A percentile compares a stretch with the other conserved stretches of the same genome.
These are phyloP conservation scores for Uronychia setigera DNA, from an alignment of 73 alveolate genomes.

Conservation along the genomic window DNA sequence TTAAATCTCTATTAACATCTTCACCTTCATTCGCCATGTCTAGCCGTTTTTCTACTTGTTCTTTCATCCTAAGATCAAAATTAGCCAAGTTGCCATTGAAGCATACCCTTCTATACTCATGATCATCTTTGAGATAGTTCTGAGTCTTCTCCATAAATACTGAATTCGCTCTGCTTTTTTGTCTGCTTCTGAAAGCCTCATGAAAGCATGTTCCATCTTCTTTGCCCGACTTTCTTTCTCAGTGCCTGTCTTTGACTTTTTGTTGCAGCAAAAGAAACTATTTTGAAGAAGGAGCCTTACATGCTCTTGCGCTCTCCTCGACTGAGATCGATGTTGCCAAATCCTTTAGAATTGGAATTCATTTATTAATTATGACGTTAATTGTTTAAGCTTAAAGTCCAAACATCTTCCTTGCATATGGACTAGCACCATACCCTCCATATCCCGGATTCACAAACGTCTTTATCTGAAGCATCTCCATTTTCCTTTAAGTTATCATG, in stretches of 20 bases:
- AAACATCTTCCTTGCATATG: not conserved
- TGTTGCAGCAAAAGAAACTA: not conserved
- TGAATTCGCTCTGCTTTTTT: slow-evolving; percentile 32
- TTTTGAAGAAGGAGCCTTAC: not conserved
- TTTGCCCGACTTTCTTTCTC: not conserved
- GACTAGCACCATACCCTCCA: not conserved
- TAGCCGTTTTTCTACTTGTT: not conserved
- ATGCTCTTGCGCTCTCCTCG: not conserved
- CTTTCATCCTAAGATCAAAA: not conserved
- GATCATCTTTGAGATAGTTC: slow-evolving; percentile 32
- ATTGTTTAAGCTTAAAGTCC: not conserved
- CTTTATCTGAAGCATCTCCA: not conserved
- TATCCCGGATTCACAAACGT: not conserved
- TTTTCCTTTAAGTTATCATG: not conserved
- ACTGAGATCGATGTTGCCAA: not conserved
- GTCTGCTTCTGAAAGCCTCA: slow-evolving; percentile 22
- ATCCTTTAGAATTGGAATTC: not conserved
- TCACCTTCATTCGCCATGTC: not conserved
- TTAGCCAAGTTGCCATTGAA: slow-evolving; percentile 5
- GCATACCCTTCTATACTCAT: not conserved
- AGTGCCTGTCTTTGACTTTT: not conserved
- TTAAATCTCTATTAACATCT: slow-evolving; percentile 3
- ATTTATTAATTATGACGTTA: not conserved
- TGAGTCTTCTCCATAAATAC: slow-evolving; percentile 32
- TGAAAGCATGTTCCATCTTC: not conserved